Percentiles rank a stretch among this genome's conserved stretches.
Conservation (phyloP, 768 basidiomycete species). For the Cystobasidium tubakii region DNA sequence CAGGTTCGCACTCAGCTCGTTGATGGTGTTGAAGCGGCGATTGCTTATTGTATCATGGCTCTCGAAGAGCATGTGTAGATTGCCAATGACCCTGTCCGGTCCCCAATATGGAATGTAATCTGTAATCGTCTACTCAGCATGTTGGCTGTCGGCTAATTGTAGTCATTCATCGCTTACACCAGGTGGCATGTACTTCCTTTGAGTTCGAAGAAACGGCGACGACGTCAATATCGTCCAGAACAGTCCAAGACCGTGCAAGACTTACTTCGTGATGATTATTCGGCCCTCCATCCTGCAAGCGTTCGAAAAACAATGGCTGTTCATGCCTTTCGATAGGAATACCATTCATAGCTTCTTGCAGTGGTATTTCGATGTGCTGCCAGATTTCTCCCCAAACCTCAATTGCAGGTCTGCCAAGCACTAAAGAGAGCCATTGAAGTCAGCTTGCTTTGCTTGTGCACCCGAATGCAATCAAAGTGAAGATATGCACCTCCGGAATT, state of each 20-base stretch:
- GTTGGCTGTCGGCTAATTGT: not conserved
- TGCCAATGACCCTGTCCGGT: conserved; percentile 32
- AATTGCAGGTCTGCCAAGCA: conserved; percentile 19
- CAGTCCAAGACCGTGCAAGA: no score
- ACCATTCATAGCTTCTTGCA: conserved; percentile 10
- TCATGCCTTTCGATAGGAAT: not conserved
- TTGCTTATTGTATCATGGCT: conserved; percentile 20
- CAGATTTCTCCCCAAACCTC: conserved; percentile 38
- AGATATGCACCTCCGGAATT: conserved; percentile 6
- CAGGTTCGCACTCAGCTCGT: conserved; percentile 26
- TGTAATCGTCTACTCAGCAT: not conserved
- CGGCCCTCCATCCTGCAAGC: conserved; percentile 26
- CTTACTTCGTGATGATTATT: conserved; percentile 15
- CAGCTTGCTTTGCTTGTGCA: no score
- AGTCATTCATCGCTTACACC: conserved; percentile 3
- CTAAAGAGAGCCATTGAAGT: not conserved
- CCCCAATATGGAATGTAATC: conserved; percentile 30
- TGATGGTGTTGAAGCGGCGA: conserved; percentile 13
- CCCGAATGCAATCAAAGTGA: no score
- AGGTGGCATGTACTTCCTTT: conserved; percentile 24
- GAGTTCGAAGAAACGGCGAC: no score
- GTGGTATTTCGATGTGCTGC: conserved; percentile 17
- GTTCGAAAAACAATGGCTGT: conserved; percentile 28
- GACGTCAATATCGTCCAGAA: no score
- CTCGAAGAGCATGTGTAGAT: conserved; percentile 33